Conservation (phyloP, 2,329 filamentous ascomycete species). For the Hymenoscyphus repandus region DNA sequence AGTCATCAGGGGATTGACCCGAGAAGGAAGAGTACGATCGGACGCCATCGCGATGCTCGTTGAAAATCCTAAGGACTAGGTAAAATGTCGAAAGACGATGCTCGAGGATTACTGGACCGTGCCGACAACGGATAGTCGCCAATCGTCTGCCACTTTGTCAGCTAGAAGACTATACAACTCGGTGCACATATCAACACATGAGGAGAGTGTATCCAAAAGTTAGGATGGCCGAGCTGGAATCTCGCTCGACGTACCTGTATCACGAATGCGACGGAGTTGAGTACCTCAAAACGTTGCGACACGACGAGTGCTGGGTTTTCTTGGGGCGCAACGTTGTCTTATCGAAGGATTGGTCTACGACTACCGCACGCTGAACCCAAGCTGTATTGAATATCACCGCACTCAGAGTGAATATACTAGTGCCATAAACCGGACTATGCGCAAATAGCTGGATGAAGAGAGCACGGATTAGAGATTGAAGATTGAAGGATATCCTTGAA, state of each 20-base stretch:
- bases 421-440: background rate
- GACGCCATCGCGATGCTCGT: conserved; percentile 18
- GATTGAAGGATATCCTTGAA: conserved; percentile 1
- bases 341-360: background rate
- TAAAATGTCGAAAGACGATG: background rate
- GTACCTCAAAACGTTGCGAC: background rate
- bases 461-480: background rate
- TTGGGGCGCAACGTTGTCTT: conserved; percentile 1
- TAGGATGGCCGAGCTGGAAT: background rate
- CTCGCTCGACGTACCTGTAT: background rate
- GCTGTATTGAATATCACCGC: no score
- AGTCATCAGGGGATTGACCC: conserved; percentile 61
- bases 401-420: background rate
- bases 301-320: background rate
- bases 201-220: background rate
- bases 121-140: background rate
- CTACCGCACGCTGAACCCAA: background rate
- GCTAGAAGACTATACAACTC: background rate
- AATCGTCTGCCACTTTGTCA: background rate
- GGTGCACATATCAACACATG: background rate
- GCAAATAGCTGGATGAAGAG: background rate
- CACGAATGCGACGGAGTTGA: background rate
- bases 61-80: background rate
- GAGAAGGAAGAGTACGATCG: conserved; percentile 45
- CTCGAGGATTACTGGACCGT: background rate